phyloP scores from a whole-genome alignment of 768 basidiomycete genomes.

The Lyophyllum decastes region DNA sequence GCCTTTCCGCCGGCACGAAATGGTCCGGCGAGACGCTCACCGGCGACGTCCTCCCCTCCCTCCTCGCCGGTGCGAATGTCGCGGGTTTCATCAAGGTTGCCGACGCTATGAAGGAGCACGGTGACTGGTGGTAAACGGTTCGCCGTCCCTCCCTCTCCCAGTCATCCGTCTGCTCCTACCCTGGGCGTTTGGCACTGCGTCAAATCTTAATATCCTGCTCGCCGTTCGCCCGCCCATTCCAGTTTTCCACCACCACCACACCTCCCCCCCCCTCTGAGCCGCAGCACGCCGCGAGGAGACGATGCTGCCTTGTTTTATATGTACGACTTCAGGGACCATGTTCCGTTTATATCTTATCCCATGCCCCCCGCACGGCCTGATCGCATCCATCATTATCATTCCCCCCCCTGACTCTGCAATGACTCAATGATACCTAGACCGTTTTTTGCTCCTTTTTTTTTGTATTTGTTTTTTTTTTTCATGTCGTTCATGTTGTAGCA shows the following conservation, averaged over 20 bases:
- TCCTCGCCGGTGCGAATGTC: constrained; percentile 71
- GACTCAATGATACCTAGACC: neutral
- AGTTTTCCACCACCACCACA: no score
- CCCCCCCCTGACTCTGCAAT: neutral
- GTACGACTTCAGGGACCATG: neutral
- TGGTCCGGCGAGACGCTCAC: constrained; percentile 51
- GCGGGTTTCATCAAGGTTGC: constrained; percentile 73
- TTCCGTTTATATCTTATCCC: neutral
- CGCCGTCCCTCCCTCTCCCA: neutral
- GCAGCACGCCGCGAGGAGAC: neutral
- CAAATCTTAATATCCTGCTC: neutral
- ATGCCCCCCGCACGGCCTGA: neutral
- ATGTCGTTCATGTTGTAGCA: neutral
- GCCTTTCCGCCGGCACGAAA: constrained; percentile 56
- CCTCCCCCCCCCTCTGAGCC: neutral
- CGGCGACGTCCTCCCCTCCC: constrained; percentile 44
- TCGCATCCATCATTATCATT: neutral
- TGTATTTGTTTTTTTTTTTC: neutral
- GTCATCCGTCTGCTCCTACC: no score
- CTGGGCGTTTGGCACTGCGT: neutral
- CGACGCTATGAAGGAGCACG: constrained; percentile 73
- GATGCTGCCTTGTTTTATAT: neutral
- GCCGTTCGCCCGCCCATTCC: neutral
- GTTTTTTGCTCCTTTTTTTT: no score
- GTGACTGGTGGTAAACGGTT: constrained; percentile 69